phyloP scores from a whole-genome alignment of 768 basidiomycete genomes.

The Tephrocybe sp. region DNA sequence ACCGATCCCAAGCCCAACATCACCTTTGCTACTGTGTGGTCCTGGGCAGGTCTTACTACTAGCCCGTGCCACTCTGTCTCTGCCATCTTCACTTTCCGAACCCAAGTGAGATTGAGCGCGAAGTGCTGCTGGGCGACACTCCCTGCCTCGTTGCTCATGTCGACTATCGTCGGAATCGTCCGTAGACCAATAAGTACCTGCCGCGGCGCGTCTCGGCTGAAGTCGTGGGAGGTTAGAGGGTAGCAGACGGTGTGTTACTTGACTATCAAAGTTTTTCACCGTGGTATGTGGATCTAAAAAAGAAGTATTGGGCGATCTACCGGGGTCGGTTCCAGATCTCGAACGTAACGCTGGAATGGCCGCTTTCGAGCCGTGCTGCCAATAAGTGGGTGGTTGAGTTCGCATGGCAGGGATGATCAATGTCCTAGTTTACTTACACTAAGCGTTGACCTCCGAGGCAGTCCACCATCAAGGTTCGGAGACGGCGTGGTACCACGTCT shows the following conservation, averaged over 20 bases:
- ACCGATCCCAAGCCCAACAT: constrained; percentile 12
- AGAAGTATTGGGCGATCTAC: constrained; percentile 5
- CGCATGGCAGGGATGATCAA: background rate
- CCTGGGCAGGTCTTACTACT: background rate
- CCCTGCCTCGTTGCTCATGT: constrained; percentile 34
- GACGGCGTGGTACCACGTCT: background rate
- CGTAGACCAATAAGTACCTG: constrained; percentile 19
- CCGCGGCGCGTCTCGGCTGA: constrained; percentile 20
- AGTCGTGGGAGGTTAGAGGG: constrained; percentile 35
- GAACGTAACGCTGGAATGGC: constrained; percentile 15
- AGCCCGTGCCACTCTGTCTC: background rate
- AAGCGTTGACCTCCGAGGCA: constrained; percentile 15
- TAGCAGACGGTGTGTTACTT: constrained; percentile 1
- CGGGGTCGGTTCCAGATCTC: constrained; percentile 37
- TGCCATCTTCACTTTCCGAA: constrained; percentile 35
- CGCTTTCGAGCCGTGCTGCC: constrained; percentile 4
- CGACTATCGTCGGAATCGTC: constrained; percentile 46
- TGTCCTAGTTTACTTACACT: constrained; percentile 15
- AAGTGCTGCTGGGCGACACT: constrained; percentile 40
- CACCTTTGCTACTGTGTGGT: background rate
- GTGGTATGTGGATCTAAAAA: background rate
- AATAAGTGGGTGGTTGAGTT: background rate
- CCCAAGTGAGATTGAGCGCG: constrained; percentile 41
- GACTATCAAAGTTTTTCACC: background rate
- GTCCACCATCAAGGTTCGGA: constrained; percentile 8